Evolutionary conservation across 306 rosid species (phyloP).

Genomic region (Ormosia semicastrata): DNA sequence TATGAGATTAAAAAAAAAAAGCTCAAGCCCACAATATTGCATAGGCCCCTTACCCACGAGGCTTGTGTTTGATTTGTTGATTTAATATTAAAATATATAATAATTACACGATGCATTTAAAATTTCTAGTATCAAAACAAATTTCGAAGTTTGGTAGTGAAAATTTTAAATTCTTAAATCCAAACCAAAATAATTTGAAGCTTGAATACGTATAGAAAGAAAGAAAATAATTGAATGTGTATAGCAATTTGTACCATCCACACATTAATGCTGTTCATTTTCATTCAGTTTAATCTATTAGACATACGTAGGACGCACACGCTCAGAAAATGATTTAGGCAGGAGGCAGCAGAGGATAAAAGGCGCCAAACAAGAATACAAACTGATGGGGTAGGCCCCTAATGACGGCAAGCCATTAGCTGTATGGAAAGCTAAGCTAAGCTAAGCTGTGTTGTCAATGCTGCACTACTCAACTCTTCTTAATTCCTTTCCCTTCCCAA

Average conservation of each 20-base stretch:
- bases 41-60: too few species aligned
- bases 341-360: neutral
- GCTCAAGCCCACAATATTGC: too few species aligned
- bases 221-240: neutral
- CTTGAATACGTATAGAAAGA: neutral
- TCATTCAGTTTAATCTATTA: neutral
- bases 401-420: conserved; percentile 62
- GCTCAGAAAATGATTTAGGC: conserved; percentile 20
- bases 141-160: neutral
- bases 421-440: conserved; percentile 69
- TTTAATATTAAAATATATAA: too few species aligned
- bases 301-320: neutral
- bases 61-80: too few species aligned
- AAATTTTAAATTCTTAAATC: neutral
- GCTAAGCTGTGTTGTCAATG: conserved; percentile 27
- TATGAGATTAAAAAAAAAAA: too few species aligned
- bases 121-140: too few species aligned
- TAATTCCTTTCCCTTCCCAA: neutral
- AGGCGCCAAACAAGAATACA: conserved; percentile 16
- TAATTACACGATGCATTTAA: too few species aligned
- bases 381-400: conserved; percentile 66
- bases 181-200: neutral
- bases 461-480: conserved; percentile 20
- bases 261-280: neutral
- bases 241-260: neutral